These are phyloP conservation scores for Hanseniaspora vineae DNA, from an alignment of 805 yeast species.

Conservation along the genomic window DNA sequence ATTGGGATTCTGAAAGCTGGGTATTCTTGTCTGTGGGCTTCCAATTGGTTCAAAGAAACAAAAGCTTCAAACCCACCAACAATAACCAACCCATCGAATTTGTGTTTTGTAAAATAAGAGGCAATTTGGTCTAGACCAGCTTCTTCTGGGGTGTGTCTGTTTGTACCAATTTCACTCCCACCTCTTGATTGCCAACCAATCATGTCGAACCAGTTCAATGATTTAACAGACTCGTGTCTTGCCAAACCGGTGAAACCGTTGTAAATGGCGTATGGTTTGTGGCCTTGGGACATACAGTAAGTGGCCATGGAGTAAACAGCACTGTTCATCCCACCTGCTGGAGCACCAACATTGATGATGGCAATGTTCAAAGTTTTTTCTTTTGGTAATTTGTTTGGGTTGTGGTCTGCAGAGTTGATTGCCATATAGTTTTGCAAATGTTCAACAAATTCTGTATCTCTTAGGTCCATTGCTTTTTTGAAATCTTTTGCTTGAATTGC, in stretches of 20 bases:
- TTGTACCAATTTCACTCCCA: constrained; percentile 76
- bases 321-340: constrained; percentile 67
- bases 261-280: constrained; percentile 54
- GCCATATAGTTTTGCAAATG: constrained; percentile 60
- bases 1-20: constrained; percentile 88
- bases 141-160: constrained; percentile 54
- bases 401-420: constrained; percentile 55
- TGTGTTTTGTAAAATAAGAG: constrained; percentile 53
- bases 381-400: constrained; percentile 43
- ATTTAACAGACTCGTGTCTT: constrained; percentile 45
- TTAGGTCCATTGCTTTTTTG: constrained; percentile 70
- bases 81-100: constrained; percentile 56
- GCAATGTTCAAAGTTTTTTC: constrained; percentile 50
- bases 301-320: constrained; percentile 67
- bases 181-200: constrained; percentile 64
- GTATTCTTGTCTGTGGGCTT: constrained; percentile 43
- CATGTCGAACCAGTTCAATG: constrained; percentile 54
- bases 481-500: constrained; percentile 75
- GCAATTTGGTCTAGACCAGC: constrained; percentile 61
- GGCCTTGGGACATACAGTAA: constrained; percentile 66
- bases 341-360: constrained; percentile 66
- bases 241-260: constrained; percentile 67
- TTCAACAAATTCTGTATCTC: constrained; percentile 83
- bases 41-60: constrained; percentile 54
- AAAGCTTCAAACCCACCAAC: constrained; percentile 81